Percentiles rank a stretch among this genome's conserved stretches.
Conservation (phyloP, 257 asterid species). For the Solanum chaucha region DNA sequence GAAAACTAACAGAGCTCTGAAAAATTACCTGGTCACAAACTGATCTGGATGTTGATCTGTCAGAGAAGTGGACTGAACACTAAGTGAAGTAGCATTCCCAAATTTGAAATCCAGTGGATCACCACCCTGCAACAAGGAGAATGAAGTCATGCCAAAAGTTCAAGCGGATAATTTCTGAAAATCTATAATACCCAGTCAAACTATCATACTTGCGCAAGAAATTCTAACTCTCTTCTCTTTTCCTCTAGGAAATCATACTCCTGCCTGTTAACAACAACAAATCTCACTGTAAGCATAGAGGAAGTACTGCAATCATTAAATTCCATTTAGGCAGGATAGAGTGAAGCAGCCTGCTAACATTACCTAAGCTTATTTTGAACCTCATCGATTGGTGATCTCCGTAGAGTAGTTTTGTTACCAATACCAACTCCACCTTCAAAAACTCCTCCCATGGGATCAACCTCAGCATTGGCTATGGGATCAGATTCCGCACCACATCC, state of each 20-base stretch:
- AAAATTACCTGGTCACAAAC: conserved; percentile 50
- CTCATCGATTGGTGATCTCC: conserved; percentile 49
- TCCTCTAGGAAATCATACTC: conserved; percentile 66
- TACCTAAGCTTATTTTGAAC: conserved; percentile 87
- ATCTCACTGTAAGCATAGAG: conserved; percentile 4
- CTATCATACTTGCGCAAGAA: conserved; percentile 68
- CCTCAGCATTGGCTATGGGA: conserved; percentile 76
- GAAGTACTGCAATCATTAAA: not conserved
- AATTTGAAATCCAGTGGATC: conserved; percentile 67
- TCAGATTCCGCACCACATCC: conserved; percentile 62
- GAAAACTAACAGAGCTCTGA: conserved; percentile 2
- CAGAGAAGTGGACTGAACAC: conserved; percentile 73
- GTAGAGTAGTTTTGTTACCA: conserved; percentile 58
- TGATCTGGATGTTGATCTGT: conserved; percentile 58
- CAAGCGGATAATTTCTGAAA: conserved; percentile 5
- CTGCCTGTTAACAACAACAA: conserved; percentile 52
- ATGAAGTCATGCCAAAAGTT: conserved; percentile 11
- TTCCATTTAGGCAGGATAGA: not conserved
- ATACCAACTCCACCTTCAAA: conserved; percentile 66
- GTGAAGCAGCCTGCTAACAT: conserved; percentile 14
- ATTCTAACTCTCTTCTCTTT: conserved; percentile 72
- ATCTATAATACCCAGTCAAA: conserved; percentile 10
- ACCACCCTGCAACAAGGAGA: conserved; percentile 59
- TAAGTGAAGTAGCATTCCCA: conserved; percentile 48
- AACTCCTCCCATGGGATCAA: conserved; percentile 91